Evolutionary conservation across 768 basidiomycete species (phyloP).

Genomic region (Psilocybe sp.): DNA sequence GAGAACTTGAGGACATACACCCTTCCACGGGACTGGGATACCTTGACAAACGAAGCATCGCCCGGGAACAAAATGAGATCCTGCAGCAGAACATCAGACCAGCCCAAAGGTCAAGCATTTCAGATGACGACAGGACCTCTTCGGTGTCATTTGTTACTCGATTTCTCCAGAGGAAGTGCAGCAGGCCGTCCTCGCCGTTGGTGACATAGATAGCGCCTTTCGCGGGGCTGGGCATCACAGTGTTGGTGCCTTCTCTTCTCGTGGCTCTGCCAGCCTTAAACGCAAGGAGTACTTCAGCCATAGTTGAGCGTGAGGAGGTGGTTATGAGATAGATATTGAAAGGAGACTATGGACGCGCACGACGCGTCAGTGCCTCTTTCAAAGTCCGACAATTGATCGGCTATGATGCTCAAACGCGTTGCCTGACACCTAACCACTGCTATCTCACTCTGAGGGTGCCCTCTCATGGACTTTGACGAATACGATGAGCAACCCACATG

Average conservation of each 20-base stretch:
- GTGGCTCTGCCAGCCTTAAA: slow-evolving; percentile 78
- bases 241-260: slow-evolving; percentile 62
- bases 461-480: slow-evolving; percentile 39
- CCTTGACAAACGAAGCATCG: slow-evolving; percentile 80
- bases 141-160: slow-evolving; percentile 55
- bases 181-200: slow-evolving; percentile 69
- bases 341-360: slow-evolving; percentile 17
- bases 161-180: slow-evolving; percentile 83
- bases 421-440: background rate
- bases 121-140: slow-evolving; percentile 43
- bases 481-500: slow-evolving; percentile 44
- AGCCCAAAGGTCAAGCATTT: background rate
- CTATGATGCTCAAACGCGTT: background rate
- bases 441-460: background rate
- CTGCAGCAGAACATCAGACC: slow-evolving; percentile 31
- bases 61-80: slow-evolving; percentile 86
- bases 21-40: slow-evolving; percentile 64
- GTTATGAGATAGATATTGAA: slow-evolving; percentile 6
- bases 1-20: slow-evolving; percentile 90
- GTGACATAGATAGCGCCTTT: slow-evolving; percentile 75
- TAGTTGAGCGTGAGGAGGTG: slow-evolving; percentile 17
- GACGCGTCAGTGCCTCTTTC: slow-evolving; percentile 43
- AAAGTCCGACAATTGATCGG: slow-evolving; percentile 26
- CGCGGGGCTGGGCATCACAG: slow-evolving; percentile 61
- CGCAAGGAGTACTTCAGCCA: slow-evolving; percentile 45